Percentiles rank a stretch among this genome's conserved stretches.
These are phyloP conservation scores for Gardenia jasminoides DNA, from an alignment of 257 asterid species.

Conservation along the genomic window DNA sequence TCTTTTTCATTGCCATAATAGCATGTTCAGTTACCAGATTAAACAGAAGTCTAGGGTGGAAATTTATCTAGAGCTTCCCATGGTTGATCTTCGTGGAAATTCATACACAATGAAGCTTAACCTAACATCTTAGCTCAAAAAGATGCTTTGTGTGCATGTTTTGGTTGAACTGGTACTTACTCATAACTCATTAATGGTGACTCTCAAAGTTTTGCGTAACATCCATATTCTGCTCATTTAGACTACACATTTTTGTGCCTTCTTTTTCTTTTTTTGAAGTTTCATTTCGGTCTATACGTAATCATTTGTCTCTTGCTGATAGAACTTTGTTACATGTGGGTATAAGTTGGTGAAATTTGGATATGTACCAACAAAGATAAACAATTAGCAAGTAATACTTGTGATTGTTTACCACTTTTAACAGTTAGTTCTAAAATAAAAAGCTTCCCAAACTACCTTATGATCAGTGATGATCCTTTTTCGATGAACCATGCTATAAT, in stretches of 20 bases:
- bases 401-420: background rate
- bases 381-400: background rate
- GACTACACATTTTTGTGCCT: background rate
- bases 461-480: background rate
- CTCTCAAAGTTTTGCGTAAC: background rate
- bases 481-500: background rate
- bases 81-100: conserved; percentile 3
- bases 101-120: background rate
- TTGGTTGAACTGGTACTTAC: background rate
- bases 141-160: background rate
- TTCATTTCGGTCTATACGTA: background rate
- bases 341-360: background rate
- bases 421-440: background rate
- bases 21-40: background rate
- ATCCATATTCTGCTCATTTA: background rate
- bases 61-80: background rate
- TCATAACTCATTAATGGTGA: background rate
- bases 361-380: background rate
- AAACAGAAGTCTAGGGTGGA: no score
- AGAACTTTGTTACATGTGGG: background rate
- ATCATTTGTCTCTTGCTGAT: background rate
- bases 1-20: background rate
- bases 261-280: no score
- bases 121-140: background rate
- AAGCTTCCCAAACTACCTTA: background rate